Conservation (phyloP, 75 land plant species). For the Selaginella tamariscina region DNA sequence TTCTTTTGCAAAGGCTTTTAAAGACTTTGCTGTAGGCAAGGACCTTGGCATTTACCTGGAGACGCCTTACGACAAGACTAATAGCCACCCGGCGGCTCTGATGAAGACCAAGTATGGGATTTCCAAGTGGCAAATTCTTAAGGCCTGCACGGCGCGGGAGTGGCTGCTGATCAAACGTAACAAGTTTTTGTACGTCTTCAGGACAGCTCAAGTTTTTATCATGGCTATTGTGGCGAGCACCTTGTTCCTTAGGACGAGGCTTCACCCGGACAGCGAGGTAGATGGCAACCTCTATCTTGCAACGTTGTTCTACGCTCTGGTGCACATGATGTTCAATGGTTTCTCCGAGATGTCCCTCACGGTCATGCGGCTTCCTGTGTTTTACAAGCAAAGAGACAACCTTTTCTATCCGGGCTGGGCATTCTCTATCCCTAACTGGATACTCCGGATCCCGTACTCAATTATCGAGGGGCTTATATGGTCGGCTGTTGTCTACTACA, state of each 20-base stretch:
- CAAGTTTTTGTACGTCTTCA: slow-evolving; percentile 52
- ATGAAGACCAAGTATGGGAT: slow-evolving; percentile 34
- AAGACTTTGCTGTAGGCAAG: slow-evolving; percentile 34
- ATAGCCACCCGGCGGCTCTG: slow-evolving; percentile 47
- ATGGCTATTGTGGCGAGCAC: slow-evolving; percentile 52
- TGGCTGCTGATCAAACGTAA: slow-evolving; percentile 40
- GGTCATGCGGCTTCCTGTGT: slow-evolving; percentile 62
- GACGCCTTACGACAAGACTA: slow-evolving; percentile 33
- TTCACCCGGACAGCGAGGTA: slow-evolving; percentile 34
- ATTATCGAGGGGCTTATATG: slow-evolving; percentile 52
- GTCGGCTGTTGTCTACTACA: slow-evolving; percentile 57
- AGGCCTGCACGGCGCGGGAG: slow-evolving; percentile 46
- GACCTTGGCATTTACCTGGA: slow-evolving; percentile 23
- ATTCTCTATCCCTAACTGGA: slow-evolving; percentile 48
- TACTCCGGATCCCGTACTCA: slow-evolving; percentile 67
- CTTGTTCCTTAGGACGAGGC: slow-evolving; percentile 44
- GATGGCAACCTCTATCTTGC: slow-evolving; percentile 45
- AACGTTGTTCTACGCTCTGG: slow-evolving; percentile 52
- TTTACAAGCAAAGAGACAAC: slow-evolving; percentile 74
- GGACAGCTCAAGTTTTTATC: slow-evolving; percentile 59
- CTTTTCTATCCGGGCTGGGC: slow-evolving; percentile 77
- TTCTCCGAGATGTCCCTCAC: slow-evolving; percentile 56
- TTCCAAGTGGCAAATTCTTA: slow-evolving; percentile 37
- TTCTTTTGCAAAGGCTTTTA: slow-evolving; percentile 40
- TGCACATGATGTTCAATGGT: slow-evolving; percentile 76